Evolutionary conservation across 148 eudicot species (phyloP).

Genomic region (Spergularia bocconei): DNA sequence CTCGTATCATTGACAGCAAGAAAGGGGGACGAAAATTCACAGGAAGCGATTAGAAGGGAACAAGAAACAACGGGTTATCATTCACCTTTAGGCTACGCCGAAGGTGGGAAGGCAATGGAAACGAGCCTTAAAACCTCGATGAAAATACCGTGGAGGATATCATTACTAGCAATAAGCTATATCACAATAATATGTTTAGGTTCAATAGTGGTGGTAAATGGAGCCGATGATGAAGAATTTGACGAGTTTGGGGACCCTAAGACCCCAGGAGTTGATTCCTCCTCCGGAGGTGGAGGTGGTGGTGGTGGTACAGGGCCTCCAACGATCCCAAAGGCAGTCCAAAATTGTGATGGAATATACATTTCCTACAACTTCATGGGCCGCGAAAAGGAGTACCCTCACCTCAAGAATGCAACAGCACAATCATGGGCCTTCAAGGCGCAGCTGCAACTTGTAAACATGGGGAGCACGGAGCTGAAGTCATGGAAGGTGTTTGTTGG

Average conservation of each 20-base stretch:
- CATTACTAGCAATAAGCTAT: neutral
- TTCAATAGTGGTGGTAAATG: conserved; percentile 19
- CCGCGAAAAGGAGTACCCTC: conserved; percentile 43
- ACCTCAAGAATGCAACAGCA: conserved; percentile 36
- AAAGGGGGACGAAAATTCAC: neutral
- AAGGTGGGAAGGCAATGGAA: conserved; percentile 22
- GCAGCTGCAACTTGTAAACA: conserved; percentile 38
- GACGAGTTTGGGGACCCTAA: conserved; percentile 44
- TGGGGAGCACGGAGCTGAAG: conserved; percentile 47
- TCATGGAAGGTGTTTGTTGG: conserved; percentile 51
- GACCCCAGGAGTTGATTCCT: conserved; percentile 10
- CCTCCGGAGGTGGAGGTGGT: conserved; percentile 10
- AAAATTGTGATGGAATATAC: conserved; percentile 51
- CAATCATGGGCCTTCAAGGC: conserved; percentile 59
- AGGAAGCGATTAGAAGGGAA: neutral
- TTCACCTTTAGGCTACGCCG: neutral
- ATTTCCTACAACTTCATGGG: conserved; percentile 39
- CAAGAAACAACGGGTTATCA: neutral
- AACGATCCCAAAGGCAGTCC: conserved; percentile 28
- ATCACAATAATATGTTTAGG: conserved; percentile 1
- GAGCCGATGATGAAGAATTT: conserved; percentile 16
- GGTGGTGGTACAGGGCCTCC: conserved; percentile 21
- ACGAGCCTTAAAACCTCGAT: conserved; percentile 20
- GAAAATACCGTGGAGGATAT: conserved; percentile 27
- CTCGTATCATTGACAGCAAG: neutral